Evolutionary conservation across 306 rosid species (phyloP).

Genomic region (Cicer arietinum): DNA sequence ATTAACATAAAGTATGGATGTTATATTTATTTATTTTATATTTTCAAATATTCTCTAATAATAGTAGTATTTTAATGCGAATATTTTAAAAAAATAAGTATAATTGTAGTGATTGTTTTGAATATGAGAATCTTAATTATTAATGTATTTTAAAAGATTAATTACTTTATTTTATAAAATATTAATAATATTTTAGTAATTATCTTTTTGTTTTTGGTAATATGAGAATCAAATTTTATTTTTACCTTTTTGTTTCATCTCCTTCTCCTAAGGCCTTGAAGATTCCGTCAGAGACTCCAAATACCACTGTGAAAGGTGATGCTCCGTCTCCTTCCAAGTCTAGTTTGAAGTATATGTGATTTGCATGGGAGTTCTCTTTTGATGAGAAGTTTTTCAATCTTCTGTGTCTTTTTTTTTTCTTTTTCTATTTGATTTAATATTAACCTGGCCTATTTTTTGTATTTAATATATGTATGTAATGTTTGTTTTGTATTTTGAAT

Average conservation of each 20-base stretch:
- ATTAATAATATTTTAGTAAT: too few species aligned
- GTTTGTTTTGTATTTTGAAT: conserved; percentile 1
- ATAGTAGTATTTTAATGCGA: too few species aligned
- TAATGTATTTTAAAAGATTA: too few species aligned
- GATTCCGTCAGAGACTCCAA: conserved; percentile 31
- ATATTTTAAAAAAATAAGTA: too few species aligned
- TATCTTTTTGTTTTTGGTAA: too few species aligned
- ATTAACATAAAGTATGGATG: too few species aligned
- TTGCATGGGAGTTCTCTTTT: conserved; percentile 54
- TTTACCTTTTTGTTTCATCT: neutral
- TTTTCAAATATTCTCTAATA: too few species aligned
- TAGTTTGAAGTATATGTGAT: conserved; percentile 36
- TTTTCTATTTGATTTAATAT: conserved; percentile 7
- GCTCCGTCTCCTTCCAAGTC: conserved; percentile 39
- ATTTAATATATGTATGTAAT: conserved; percentile 7
- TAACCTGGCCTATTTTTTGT: conserved; percentile 34
- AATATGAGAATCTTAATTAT: too few species aligned
- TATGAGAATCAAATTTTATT: too few species aligned
- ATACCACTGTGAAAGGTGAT: neutral
- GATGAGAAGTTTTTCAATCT: neutral
- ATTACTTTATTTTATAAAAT: too few species aligned
- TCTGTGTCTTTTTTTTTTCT: neutral
- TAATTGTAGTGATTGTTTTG: too few species aligned
- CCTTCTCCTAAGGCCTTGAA: conserved; percentile 48
- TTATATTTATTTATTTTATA: too few species aligned